Percentiles rank a stretch among this genome's conserved stretches.
Conservation (phyloP, 805 yeast species). For the Teunomyces tritomae region DNA sequence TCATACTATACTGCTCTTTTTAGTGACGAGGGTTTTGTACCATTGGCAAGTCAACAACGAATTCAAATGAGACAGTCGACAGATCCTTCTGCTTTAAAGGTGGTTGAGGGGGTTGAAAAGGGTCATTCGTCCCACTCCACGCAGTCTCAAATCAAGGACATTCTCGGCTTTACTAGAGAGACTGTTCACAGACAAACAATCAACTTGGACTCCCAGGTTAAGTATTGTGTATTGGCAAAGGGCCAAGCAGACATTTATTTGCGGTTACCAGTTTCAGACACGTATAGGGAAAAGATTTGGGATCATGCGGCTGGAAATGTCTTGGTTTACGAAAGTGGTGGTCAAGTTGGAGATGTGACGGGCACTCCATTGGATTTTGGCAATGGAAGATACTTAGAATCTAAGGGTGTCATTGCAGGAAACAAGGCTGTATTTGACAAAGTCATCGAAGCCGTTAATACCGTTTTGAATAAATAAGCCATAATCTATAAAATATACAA, state of each 20-base stretch:
- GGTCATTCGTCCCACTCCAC: conserved; percentile 91
- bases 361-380: conserved; percentile 80
- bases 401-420: conserved; percentile 94
- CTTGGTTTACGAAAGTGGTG: conserved; percentile 87
- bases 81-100: conserved; percentile 51
- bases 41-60: conserved; percentile 26
- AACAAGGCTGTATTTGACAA: conserved; percentile 44
- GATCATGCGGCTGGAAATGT: conserved; percentile 97
- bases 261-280: conserved; percentile 74
- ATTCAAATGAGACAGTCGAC: conserved; percentile 54
- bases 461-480: conserved; percentile 16
- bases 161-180: conserved; percentile 43
- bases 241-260: conserved; percentile 93
- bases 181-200: conserved; percentile 63
- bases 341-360: conserved; percentile 79
- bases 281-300: conserved; percentile 94
- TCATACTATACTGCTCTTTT: conserved; percentile 53
- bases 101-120: conserved; percentile 92
- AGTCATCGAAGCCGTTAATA: conserved; percentile 49
- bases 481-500: neutral
- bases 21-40: conserved; percentile 32
- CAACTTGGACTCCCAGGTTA: conserved; percentile 93
- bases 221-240: conserved; percentile 84
- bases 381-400: conserved; percentile 72
- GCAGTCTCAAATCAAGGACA: conserved; percentile 69